A percentile compares a stretch with the other conserved stretches of the same genome.
Conservation (phyloP, 805 yeast genomes). For the Hanseniaspora taiwanica region DNA sequence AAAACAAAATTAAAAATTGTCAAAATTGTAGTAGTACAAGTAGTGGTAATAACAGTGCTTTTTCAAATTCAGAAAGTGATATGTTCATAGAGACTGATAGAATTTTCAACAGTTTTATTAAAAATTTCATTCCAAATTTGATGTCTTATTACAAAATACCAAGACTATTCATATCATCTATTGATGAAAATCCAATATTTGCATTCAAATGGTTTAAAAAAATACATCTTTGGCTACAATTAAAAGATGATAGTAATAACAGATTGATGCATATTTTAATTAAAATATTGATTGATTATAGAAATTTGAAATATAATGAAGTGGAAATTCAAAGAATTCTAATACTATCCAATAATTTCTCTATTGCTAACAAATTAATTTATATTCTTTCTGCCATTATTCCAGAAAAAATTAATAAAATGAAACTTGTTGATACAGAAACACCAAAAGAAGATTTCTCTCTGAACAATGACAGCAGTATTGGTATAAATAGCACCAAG, state of each 20-base stretch:
- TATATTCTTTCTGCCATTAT: constrained; percentile 40
- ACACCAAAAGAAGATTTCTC: too few species aligned
- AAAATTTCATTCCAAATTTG: constrained; percentile 20
- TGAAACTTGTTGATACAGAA: too few species aligned
- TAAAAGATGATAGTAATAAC: constrained; percentile 28
- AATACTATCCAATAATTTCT: constrained; percentile 45
- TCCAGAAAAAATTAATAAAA: constrained; percentile 22
- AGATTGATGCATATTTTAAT: constrained; percentile 19
- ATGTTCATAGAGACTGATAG: constrained; percentile 13
- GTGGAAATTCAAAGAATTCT: constrained; percentile 35
- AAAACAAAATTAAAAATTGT: neutral
- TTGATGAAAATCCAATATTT: constrained; percentile 14
- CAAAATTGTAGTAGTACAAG: too few species aligned
- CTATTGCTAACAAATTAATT: constrained; percentile 44
- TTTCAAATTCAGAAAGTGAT: neutral
- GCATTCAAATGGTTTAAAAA: constrained; percentile 28
- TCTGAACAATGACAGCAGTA: too few species aligned
- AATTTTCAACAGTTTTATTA: constrained; percentile 17
- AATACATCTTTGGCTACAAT: constrained; percentile 29
- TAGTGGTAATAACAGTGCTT: neutral
- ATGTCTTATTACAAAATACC: constrained; percentile 23
- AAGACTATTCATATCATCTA: constrained; percentile 24
- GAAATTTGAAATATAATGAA: constrained; percentile 10
- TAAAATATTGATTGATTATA: constrained; percentile 15
- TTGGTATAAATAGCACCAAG: too few species aligned